These are phyloP conservation scores for Suhomyces pyralidae DNA, from an alignment of 805 yeast species.

Conservation along the genomic window DNA sequence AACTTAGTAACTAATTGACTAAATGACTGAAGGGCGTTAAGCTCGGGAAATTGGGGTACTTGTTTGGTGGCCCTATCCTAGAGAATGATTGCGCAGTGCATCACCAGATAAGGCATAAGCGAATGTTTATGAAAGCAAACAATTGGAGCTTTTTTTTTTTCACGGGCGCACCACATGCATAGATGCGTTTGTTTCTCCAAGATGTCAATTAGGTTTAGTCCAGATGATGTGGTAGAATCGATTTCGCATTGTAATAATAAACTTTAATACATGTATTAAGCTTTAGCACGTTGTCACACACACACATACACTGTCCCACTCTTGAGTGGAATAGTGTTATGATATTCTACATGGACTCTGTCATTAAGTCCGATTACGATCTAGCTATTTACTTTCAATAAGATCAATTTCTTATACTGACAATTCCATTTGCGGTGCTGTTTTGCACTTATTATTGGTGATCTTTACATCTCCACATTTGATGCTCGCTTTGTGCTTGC, in stretches of 20 bases:
- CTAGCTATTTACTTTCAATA: too few relatives aligned
- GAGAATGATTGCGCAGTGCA: background rate
- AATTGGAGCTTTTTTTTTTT: background rate
- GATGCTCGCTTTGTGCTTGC: background rate
- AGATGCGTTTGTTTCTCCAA: background rate
- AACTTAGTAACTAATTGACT: too few relatives aligned
- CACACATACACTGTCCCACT: background rate
- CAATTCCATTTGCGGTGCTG: background rate
- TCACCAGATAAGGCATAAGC: background rate
- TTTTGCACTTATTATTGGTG: background rate
- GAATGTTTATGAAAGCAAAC: background rate
- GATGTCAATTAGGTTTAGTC: background rate
- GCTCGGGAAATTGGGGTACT: background rate
- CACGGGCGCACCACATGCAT: background rate
- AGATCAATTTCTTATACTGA: too few relatives aligned
- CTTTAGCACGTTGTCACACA: background rate
- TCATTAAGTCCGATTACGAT: too few relatives aligned
- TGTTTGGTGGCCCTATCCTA: background rate
- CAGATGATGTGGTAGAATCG: background rate
- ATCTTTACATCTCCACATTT: background rate
- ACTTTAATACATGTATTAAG: too few relatives aligned
- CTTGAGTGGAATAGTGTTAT: background rate
- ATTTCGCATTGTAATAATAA: too few relatives aligned
- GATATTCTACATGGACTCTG: background rate
- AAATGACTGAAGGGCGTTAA: background rate